These are phyloP conservation scores for Aspergillus sp. DNA, from an alignment of 2,329 filamentous ascomycete genomes.

Conservation along the genomic window DNA sequence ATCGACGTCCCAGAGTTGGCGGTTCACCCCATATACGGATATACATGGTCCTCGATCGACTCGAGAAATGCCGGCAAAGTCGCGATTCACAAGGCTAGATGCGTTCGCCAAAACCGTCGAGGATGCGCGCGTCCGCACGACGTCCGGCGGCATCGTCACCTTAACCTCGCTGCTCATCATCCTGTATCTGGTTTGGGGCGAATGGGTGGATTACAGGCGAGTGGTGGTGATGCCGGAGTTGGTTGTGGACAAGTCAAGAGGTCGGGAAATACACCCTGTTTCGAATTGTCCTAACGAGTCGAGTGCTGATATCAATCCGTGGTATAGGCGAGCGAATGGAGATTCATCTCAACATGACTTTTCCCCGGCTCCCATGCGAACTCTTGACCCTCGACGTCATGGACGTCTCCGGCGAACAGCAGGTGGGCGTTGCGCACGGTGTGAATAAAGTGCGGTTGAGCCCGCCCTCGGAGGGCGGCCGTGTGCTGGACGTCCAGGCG, in stretches of 20 bases:
- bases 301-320: slow-evolving; percentile 8
- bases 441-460: slow-evolving; percentile 81
- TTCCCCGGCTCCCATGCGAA: slow-evolving; percentile 88
- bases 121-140: slow-evolving; percentile 91
- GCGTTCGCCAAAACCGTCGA: slow-evolving; percentile 99
- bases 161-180: slow-evolving; percentile 83
- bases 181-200: slow-evolving; percentile 80
- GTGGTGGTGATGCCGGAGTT: slow-evolving; percentile 83
- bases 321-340: slow-evolving; percentile 87
- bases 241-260: slow-evolving; percentile 92
- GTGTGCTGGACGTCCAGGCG: slow-evolving; percentile 60
- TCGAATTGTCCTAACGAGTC: background rate
- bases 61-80: slow-evolving; percentile 69
- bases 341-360: slow-evolving; percentile 94
- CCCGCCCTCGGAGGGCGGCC: slow-evolving; percentile 63
- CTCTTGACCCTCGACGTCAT: slow-evolving; percentile 95
- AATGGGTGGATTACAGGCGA: slow-evolving; percentile 89
- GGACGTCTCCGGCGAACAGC: slow-evolving; percentile 96
- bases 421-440: slow-evolving; percentile 86
- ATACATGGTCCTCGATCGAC: slow-evolving; percentile 21
- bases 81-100: slow-evolving; percentile 90
- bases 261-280: slow-evolving; percentile 41
- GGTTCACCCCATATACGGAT: slow-evolving; percentile 11
- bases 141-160: slow-evolving; percentile 89
- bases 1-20: background rate